A percentile compares a stretch with the other conserved stretches of the same genome.
Evolutionary conservation across 169 alveolate genomes (phyloP).

Genomic region (Plasmodium malariae): DNA sequence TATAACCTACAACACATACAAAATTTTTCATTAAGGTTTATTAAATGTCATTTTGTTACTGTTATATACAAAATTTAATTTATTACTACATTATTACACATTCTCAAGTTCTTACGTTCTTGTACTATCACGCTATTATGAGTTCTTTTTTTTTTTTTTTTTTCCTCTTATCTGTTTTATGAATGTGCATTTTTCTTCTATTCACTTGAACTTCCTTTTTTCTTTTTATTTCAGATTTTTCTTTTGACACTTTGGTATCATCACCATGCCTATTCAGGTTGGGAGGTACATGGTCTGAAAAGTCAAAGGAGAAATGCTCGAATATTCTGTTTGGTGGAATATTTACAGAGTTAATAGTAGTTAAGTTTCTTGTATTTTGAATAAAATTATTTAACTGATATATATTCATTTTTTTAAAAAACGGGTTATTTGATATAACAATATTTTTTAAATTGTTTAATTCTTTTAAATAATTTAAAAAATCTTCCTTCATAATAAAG

Average conservation of each 20-base stretch:
- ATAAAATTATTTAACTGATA: slow-evolving; percentile 45
- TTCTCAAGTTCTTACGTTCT: neutral
- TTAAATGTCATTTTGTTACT: too few relatives aligned
- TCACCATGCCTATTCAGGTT: neutral
- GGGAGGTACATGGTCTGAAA: slow-evolving; percentile 10
- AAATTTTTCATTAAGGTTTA: too few relatives aligned
- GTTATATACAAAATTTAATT: too few relatives aligned
- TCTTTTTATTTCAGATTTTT: neutral
- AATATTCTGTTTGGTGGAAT: slow-evolving; percentile 41
- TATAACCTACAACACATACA: too few relatives aligned
- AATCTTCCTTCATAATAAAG: slow-evolving; percentile 23
- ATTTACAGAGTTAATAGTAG: slow-evolving; percentile 39
- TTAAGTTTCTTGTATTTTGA: slow-evolving; percentile 25
- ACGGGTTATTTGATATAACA: slow-evolving; percentile 63
- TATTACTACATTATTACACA: too few relatives aligned
- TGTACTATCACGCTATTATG: neutral
- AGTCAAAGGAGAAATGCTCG: slow-evolving; percentile 15
- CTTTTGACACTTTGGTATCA: neutral
- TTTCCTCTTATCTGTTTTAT: slow-evolving; percentile 7
- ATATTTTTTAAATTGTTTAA: slow-evolving; percentile 52
- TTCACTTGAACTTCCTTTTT: slow-evolving; percentile 11
- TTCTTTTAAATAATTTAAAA: slow-evolving; percentile 38
- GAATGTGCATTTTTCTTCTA: slow-evolving; percentile 12
- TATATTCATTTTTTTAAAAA: slow-evolving; percentile 52
- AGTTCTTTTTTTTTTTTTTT: neutral